Percentiles rank a stretch among this genome's conserved stretches.
phyloP scores from a whole-genome alignment of 495 filamentous ascomycete genomes.

The Lophium mytilinum region DNA sequence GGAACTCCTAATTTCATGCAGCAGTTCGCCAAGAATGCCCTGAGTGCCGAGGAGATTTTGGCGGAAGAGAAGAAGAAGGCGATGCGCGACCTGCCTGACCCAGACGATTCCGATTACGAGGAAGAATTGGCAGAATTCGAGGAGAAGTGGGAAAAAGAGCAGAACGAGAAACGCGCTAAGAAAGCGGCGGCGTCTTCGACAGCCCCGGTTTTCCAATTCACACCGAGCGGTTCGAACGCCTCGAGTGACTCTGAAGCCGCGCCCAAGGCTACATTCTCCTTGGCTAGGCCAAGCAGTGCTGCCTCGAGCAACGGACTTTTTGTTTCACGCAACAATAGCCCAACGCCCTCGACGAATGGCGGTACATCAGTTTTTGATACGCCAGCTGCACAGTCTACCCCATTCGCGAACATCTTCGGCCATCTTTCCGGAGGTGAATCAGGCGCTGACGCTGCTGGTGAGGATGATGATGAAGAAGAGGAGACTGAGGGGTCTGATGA shows the following conservation, averaged over 20 bases:
- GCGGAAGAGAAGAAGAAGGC: neutral
- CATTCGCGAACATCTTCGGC: neutral
- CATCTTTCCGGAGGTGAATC: neutral
- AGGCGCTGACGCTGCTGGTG: neutral
- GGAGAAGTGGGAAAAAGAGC: neutral
- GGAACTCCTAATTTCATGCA: neutral
- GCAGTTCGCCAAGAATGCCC: neutral
- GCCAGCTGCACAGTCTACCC: neutral
- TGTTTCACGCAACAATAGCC: neutral
- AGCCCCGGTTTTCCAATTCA: neutral
- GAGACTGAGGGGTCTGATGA: neutral
- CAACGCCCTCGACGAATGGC: neutral
- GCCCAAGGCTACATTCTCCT: neutral
- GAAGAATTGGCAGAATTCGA: neutral
- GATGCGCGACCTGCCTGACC: neutral
- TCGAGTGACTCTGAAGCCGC: neutral
- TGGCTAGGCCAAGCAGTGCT: neutral
- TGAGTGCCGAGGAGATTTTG: neutral
- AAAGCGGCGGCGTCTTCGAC: neutral
- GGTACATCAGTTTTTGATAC: conserved; percentile 1
- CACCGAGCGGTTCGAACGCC: neutral
- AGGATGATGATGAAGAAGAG: neutral
- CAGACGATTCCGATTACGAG: neutral
- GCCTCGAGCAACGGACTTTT: neutral
- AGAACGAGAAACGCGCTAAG: neutral